Conservation (phyloP, 148 eudicot genomes). For the Vaccinium myrtillus region DNA sequence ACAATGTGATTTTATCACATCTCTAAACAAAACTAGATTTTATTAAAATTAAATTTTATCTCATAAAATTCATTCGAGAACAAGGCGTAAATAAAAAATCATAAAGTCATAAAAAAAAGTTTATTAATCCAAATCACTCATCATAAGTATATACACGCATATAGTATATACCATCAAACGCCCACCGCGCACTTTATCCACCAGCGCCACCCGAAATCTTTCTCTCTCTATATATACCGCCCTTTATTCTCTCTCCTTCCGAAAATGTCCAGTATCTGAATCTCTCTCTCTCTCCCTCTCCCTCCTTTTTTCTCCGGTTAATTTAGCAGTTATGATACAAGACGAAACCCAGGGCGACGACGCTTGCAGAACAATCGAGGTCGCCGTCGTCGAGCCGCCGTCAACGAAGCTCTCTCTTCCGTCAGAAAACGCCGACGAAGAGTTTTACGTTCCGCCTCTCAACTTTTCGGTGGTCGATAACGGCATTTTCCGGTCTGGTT, state of each 20-base stretch:
- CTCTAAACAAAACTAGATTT: too few species aligned
- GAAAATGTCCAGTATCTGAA: slow-evolving; percentile 9
- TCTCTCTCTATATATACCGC: not conserved
- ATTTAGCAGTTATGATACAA: slow-evolving; percentile 14
- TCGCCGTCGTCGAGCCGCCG: slow-evolving; percentile 26
- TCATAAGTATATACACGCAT: not conserved
- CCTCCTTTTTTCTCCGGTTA: not conserved
- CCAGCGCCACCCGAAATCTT: slow-evolving; percentile 4
- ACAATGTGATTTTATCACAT: too few species aligned
- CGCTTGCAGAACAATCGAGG: slow-evolving; percentile 40
- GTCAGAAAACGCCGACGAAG: slow-evolving; percentile 22
- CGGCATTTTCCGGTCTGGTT: slow-evolving; percentile 86
- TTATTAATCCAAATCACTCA: too few species aligned
- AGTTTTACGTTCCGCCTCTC: slow-evolving; percentile 59
- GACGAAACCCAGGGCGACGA: slow-evolving; percentile 18
- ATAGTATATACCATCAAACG: not conserved
- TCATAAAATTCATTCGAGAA: too few species aligned
- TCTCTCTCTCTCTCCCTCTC: slow-evolving; percentile 7
- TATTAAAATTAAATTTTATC: too few species aligned
- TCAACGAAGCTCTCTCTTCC: not conserved
- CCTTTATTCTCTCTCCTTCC: not conserved
- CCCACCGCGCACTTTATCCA: slow-evolving; percentile 20
- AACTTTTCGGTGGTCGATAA: slow-evolving; percentile 84
- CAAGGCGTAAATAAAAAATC: too few species aligned
- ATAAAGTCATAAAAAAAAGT: too few species aligned